Evolutionary conservation across 225 moss, liverwort and hornwort species (phyloP).

Genomic region (Pleurozium schreberi): DNA sequence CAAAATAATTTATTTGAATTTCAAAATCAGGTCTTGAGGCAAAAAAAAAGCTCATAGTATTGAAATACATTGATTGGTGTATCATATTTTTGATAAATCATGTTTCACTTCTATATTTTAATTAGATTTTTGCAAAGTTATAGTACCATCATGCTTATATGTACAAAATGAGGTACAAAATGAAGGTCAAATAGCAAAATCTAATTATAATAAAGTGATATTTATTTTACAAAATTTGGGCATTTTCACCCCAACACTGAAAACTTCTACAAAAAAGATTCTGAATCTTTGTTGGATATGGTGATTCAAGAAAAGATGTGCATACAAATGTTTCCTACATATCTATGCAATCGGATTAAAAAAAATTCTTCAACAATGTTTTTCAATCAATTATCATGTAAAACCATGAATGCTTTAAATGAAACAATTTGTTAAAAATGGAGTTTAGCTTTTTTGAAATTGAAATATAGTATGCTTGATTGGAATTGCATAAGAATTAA

Average conservation of each 20-base stretch:
- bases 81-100: neutral
- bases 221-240: neutral
- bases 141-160: neutral
- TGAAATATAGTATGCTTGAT: neutral
- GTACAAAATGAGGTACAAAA: too few relatives aligned
- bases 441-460: neutral
- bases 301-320: neutral
- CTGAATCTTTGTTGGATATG: accelerated
- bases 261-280: accelerated
- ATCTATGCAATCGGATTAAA: neutral
- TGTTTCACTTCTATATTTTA: neutral
- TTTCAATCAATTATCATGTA: neutral
- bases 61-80: accelerated
- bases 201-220: neutral
- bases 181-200: neutral
- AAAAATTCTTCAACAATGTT: neutral
- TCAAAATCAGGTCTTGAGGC: neutral
- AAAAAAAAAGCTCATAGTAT: neutral
- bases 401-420: neutral
- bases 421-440: neutral
- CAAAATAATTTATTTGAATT: neutral
- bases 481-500: neutral
- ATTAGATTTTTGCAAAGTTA: neutral
- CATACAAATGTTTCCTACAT: neutral
- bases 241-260: neutral